A percentile compares a stretch with the other conserved stretches of the same genome.
phyloP scores from a whole-genome alignment of 208 protist genomes.

The Acanthamoeba sp. region DNA sequence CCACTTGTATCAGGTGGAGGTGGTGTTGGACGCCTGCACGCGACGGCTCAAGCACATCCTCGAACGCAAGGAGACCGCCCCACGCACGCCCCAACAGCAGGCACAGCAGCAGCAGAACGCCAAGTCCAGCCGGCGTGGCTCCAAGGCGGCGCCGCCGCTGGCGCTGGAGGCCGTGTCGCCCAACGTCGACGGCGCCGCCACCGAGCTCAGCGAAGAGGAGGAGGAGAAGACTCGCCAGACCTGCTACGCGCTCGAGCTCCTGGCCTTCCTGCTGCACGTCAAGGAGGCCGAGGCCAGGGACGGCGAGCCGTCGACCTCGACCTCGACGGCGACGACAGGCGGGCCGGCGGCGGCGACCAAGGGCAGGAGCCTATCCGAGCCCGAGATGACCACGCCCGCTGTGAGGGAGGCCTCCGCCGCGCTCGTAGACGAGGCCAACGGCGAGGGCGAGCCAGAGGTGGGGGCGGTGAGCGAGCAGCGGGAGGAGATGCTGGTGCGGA shows the following conservation, averaged over 20 bases:
- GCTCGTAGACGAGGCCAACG: background rate
- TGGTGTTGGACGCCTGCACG: conserved; percentile 24
- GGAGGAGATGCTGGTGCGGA: conserved; percentile 4
- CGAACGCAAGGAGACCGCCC: background rate
- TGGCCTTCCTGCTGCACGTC: conserved; percentile 36
- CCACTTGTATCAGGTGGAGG: conserved; percentile 34
- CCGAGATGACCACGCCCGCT: no score
- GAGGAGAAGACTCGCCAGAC: background rate
- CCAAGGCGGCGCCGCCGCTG: background rate
- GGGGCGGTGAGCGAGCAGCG: background rate
- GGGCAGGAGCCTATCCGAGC: no score
- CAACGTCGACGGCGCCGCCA: no score
- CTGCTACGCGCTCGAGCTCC: conserved; percentile 35
- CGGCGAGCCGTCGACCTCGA: background rate
- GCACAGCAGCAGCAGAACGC: background rate
- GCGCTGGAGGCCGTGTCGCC: background rate
- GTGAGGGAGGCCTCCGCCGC: no score
- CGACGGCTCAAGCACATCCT: conserved; percentile 30
- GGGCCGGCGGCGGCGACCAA: background rate
- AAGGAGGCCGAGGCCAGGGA: conserved; percentile 32
- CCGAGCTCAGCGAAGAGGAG: background rate
- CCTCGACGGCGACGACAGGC: background rate
- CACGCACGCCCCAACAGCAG: background rate
- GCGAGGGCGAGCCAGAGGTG: background rate
- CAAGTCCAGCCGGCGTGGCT: no score